Conservation (phyloP, 208 protist genomes). For the Herpetomonas muscarum region DNA sequence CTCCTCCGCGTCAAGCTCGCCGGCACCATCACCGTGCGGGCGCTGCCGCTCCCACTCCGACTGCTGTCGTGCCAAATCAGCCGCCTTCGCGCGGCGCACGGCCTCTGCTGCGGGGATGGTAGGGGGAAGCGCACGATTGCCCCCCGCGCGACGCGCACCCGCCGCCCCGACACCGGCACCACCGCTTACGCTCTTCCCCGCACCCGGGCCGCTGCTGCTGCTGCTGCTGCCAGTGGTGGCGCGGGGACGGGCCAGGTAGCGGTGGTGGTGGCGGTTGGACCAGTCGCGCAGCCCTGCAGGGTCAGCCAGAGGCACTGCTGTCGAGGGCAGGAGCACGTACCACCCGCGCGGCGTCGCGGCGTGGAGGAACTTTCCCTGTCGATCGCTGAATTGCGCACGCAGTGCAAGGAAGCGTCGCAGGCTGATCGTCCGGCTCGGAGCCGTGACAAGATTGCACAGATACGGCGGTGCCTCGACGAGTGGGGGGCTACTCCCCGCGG, state of each 20-base stretch:
- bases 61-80: background rate
- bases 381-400: slow-evolving; percentile 53
- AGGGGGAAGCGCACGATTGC: background rate
- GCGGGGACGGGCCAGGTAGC: slow-evolving; percentile 16
- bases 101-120: background rate
- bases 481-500: no score
- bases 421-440: slow-evolving; percentile 41
- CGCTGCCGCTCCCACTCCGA: slow-evolving; percentile 3
- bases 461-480: slow-evolving; percentile 33
- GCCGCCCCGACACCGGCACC: background rate
- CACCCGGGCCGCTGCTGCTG: background rate
- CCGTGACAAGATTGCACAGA: slow-evolving; percentile 45
- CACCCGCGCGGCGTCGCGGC: slow-evolving; percentile 49
- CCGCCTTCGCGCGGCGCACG: background rate
- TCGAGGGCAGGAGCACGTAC: slow-evolving; percentile 61
- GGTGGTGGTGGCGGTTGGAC: slow-evolving; percentile 40
- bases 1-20: slow-evolving; percentile 26
- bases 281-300: slow-evolving; percentile 36
- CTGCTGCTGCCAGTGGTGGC: background rate
- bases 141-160: no score
- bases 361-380: slow-evolving; percentile 35
- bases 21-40: slow-evolving; percentile 6
- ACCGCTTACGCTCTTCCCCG: background rate
- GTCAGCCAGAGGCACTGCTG: slow-evolving; percentile 31
- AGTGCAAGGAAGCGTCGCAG: slow-evolving; percentile 73